These are phyloP conservation scores for Rhizophagus clarus DNA, from an alignment of 192 early-diverging fungal genomes.

Conservation along the genomic window DNA sequence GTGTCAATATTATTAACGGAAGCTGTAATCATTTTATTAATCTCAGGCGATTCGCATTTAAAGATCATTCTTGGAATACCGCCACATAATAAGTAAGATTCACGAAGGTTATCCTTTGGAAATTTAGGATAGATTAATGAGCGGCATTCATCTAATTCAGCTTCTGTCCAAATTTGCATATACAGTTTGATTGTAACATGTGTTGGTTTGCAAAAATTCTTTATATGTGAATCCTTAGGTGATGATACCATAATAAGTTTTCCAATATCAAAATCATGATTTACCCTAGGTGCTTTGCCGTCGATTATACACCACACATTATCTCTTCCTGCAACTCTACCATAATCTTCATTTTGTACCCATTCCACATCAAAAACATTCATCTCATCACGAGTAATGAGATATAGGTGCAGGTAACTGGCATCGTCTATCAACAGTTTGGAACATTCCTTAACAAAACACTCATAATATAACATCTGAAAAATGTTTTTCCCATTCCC, in stretches of 20 bases:
- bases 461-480: background rate
- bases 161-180: background rate
- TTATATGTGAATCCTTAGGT: background rate
- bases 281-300: background rate
- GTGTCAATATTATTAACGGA: background rate
- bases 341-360: background rate
- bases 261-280: background rate
- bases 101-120: background rate
- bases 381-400: background rate
- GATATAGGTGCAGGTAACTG: background rate
- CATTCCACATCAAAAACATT: background rate
- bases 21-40: background rate
- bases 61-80: slow-evolving; percentile 1
- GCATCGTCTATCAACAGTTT: background rate
- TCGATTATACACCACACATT: slow-evolving; percentile 1
- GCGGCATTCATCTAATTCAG: background rate
- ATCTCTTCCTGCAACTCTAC: background rate
- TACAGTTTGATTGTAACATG: background rate
- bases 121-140: background rate
- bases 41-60: background rate
- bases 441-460: background rate
- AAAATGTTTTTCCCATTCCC: background rate
- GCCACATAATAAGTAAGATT: background rate
- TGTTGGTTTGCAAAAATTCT: background rate
- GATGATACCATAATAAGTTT: slow-evolving; percentile 11